Percentiles rank a stretch among this genome's conserved stretches.
Evolutionary conservation across 176 grass and related monocot species (phyloP).

Genomic region (maize (Zea mays)): Zm-B73-REFERENCE-NAM-5.0 NC_050102.1:3030001-3030500

Average conservation of each 20-base stretch:
- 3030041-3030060: not conserved
- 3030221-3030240: not conserved
- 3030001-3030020: slow-evolving; percentile 47
- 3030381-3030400: too few species aligned
- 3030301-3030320: not conserved
- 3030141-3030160: slow-evolving; percentile 69
- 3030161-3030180: slow-evolving; percentile 70
- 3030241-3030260: not conserved
- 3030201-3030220: slow-evolving; percentile 52
- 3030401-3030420: slow-evolving; percentile 43
- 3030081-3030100: not conserved
- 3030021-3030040: slow-evolving; percentile 30
- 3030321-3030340: not conserved
- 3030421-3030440: not conserved
- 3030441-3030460: not conserved
- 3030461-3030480: not conserved
- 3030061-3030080: slow-evolving; percentile 27
- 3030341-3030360: not conserved
- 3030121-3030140: slow-evolving; percentile 43
- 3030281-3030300: not conserved
- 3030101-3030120: slow-evolving; percentile 2
- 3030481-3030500: not conserved
- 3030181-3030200: slow-evolving; percentile 82
- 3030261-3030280: slow-evolving; percentile 35
- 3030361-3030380: slow-evolving; percentile 35